phyloP scores from a whole-genome alignment of 495 filamentous ascomycete species.

The Daldinia childiae region DNA sequence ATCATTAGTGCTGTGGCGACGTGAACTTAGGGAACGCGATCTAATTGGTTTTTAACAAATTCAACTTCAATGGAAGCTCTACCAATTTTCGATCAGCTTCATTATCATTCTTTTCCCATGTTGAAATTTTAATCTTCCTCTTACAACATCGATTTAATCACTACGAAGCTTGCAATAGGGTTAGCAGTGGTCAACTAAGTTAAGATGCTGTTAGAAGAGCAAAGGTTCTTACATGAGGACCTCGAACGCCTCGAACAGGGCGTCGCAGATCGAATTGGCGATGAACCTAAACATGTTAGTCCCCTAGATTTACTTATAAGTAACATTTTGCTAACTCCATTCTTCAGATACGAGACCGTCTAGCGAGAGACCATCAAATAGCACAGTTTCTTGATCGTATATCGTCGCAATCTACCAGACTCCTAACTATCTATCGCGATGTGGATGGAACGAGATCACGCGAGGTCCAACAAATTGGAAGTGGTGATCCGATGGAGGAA shows the following conservation, averaged over 20 bases:
- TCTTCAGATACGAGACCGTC: conserved; percentile 78
- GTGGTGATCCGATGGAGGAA: conserved; percentile 88
- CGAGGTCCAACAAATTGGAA: conserved; percentile 85
- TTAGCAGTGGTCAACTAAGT: not conserved
- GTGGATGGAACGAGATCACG: conserved; percentile 71
- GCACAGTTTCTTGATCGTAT: conserved; percentile 86
- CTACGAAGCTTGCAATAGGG: not conserved
- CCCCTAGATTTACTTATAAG: not conserved
- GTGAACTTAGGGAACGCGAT: not conserved
- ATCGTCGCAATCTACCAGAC: conserved; percentile 80
- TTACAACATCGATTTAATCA: not conserved
- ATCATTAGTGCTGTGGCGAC: conserved; percentile 20
- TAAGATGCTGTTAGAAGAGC: conserved; percentile 87
- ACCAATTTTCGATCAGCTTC: conserved; percentile 30
- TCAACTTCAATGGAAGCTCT: conserved; percentile 14
- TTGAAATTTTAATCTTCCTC: not conserved
- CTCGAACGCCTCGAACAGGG: conserved; percentile 94
- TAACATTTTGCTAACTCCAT: conserved; percentile 47
- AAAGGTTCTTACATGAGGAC: conserved; percentile 93
- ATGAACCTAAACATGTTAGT: conserved; percentile 88
- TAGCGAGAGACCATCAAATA: conserved; percentile 91
- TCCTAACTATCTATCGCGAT: conserved; percentile 88
- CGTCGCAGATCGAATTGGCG: conserved; percentile 84
- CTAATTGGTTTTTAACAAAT: conserved; percentile 23
- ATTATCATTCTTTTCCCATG: conserved; percentile 11